Conservation (phyloP, 1,284 basidiomycete genomes). For the Ceratobasidium sp. region DNA sequence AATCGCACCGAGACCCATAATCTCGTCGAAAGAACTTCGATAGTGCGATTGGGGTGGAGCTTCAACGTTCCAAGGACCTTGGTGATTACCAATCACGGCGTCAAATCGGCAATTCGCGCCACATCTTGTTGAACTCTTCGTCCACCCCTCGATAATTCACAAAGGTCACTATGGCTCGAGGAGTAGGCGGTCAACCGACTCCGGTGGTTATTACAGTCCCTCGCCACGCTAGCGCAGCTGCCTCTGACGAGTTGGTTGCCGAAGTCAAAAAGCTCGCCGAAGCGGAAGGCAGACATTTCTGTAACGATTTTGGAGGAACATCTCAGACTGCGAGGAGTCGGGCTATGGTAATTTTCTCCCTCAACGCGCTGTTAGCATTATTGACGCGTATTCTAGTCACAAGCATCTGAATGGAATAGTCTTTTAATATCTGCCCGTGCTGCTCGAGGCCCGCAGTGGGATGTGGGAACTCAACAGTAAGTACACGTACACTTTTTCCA, state of each 20-base stretch:
- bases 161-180: conserved; percentile 42
- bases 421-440: conserved; percentile 80
- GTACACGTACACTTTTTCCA: no score
- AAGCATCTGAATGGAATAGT: conserved; percentile 86
- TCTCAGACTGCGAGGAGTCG: conserved; percentile 29
- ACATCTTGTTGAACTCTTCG: no score
- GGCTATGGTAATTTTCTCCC: conserved; percentile 21
- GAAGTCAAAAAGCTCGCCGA: conserved; percentile 28
- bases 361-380: not conserved
- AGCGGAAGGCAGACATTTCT: conserved; percentile 34
- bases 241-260: conserved; percentile 24
- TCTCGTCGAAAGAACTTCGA: no score
- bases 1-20: no score
- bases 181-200: not conserved
- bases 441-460: conserved; percentile 85
- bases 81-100: no score
- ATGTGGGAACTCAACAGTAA: conserved; percentile 84
- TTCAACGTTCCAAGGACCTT: no score
- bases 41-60: no score
- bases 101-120: no score
- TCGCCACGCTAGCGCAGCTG: conserved; percentile 36
- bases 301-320: conserved; percentile 17
- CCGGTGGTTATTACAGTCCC: conserved; percentile 35
- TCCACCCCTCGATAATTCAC: no score
- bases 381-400: conserved; percentile 53